Evolutionary conservation across 2,329 filamentous ascomycete genomes (phyloP).

Genomic region (Aphanocladium album): DNA sequence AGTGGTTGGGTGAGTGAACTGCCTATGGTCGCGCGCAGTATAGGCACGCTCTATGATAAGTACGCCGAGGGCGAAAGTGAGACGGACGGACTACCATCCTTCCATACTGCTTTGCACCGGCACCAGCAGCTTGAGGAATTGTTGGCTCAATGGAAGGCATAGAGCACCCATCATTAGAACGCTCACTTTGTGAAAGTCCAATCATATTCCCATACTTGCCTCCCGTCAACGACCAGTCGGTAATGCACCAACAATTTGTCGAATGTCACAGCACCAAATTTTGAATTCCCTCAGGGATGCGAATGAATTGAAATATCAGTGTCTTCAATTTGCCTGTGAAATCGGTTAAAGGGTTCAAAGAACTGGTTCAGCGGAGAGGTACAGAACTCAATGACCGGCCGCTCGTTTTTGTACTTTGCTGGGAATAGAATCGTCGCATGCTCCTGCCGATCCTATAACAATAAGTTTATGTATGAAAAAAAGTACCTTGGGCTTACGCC

Average conservation of each 20-base stretch:
- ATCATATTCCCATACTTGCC: not conserved
- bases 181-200: no score
- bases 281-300: not conserved
- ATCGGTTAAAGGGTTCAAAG: constrained; percentile 55
- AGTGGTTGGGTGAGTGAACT: not conserved
- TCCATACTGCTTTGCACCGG: constrained; percentile 39
- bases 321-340: constrained; percentile 53
- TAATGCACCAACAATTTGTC: not conserved
- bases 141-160: constrained; percentile 13
- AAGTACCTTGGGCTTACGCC: constrained; percentile 35
- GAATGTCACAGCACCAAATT: not conserved
- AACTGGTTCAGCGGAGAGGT: constrained; percentile 64
- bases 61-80: constrained; percentile 33
- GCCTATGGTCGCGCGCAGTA: constrained; percentile 39
- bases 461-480: not conserved
- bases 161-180: not conserved
- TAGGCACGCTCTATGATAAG: constrained; percentile 53
- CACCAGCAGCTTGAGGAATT: constrained; percentile 41
- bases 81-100: constrained; percentile 25
- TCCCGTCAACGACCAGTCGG: not conserved
- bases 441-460: constrained; percentile 50
- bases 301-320: not conserved
- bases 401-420: constrained; percentile 31
- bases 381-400: constrained; percentile 58
- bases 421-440: constrained; percentile 53